These are phyloP conservation scores for Saccharomycopsis babjevae DNA, from an alignment of 805 yeast genomes.

Conservation along the genomic window DNA sequence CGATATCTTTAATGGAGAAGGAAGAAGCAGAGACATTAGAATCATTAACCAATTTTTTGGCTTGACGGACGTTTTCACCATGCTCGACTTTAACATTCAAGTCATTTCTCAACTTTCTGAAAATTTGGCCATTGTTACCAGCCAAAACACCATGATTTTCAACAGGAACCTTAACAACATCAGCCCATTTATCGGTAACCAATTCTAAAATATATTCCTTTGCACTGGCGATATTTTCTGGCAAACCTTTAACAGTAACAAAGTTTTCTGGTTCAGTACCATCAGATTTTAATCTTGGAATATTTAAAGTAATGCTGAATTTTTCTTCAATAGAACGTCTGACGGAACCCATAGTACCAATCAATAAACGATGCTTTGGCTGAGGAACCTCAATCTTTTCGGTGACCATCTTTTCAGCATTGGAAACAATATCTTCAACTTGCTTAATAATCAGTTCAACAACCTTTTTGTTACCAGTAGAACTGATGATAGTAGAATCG, in stretches of 20 bases:
- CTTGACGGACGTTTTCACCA: constrained; percentile 41
- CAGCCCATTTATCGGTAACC: constrained; percentile 47
- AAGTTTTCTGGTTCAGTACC: constrained; percentile 34
- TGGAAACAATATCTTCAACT: constrained; percentile 51
- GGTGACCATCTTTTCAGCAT: constrained; percentile 48
- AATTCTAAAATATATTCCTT: constrained; percentile 45
- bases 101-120: constrained; percentile 43
- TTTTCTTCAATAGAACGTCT: constrained; percentile 67
- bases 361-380: constrained; percentile 61
- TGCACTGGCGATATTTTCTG: constrained; percentile 55
- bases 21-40: background rate
- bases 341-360: constrained; percentile 73
- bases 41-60: constrained; percentile 35
- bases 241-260: constrained; percentile 53
- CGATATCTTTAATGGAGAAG: background rate
- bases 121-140: constrained; percentile 51
- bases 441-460: constrained; percentile 59
- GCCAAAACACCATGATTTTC: constrained; percentile 48
- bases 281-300: constrained; percentile 46
- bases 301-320: constrained; percentile 48
- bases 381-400: constrained; percentile 52
- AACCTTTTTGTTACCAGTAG: constrained; percentile 65
- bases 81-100: constrained; percentile 49
- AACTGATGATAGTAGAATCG: constrained; percentile 45
- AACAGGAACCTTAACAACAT: constrained; percentile 47